Conservation (phyloP, 331 rosid genomes). For the Ulmus americana region DNA sequence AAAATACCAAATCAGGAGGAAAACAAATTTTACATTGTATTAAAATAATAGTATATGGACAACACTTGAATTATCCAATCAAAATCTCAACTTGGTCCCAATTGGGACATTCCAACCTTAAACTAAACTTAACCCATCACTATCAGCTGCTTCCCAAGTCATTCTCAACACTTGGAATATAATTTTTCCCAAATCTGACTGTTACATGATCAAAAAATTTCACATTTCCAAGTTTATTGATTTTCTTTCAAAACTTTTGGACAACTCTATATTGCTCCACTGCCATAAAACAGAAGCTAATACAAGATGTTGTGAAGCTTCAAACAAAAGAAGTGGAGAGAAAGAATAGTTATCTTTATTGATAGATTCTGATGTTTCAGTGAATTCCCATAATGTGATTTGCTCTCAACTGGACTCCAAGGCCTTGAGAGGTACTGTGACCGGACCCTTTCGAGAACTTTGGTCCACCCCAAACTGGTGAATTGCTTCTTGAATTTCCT, state of each 20-base stretch:
- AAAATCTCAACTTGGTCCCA: too few species aligned
- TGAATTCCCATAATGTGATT: neutral
- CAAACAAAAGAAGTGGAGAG: neutral
- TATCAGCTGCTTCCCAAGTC: neutral
- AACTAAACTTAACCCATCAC: neutral
- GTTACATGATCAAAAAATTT: neutral
- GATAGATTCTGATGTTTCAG: conserved; percentile 9
- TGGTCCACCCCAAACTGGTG: conserved; percentile 32
- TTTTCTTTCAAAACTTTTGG: neutral
- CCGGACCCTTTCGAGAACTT: conserved; percentile 27
- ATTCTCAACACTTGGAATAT: neutral
- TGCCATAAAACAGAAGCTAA: neutral
- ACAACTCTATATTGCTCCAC: conserved; percentile 16
- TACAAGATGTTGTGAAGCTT: neutral
- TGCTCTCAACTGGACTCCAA: conserved; percentile 18
- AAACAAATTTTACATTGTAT: too few species aligned
- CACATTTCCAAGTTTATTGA: neutral
- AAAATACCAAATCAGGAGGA: too few species aligned
- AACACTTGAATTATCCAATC: too few species aligned
- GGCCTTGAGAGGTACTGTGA: conserved; percentile 23
- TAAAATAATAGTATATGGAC: too few species aligned
- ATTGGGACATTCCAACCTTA: neutral
- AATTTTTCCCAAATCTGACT: neutral
- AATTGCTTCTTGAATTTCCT: conserved; percentile 37
- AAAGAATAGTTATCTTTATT: neutral